phyloP scores from a whole-genome alignment of 2,329 filamentous ascomycete species.

The Cladosporium sp. region DNA sequence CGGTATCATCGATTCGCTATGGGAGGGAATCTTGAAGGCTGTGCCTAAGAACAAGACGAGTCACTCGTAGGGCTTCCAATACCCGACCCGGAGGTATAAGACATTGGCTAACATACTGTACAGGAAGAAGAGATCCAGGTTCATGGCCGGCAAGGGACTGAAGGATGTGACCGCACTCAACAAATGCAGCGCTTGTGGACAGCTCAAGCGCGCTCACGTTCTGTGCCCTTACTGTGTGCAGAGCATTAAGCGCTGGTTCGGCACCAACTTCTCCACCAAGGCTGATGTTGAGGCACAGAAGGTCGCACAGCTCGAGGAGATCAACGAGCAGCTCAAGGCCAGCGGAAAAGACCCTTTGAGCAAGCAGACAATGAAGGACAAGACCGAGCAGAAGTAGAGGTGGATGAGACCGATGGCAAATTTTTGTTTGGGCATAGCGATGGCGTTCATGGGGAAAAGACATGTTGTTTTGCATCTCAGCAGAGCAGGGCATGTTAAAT shows the following conservation, averaged over 20 bases:
- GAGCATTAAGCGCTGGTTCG: slow-evolving; percentile 45
- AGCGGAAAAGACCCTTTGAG: slow-evolving; percentile 21
- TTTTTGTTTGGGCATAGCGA: slow-evolving; percentile 12
- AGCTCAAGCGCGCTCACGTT: slow-evolving; percentile 80
- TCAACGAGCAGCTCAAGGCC: slow-evolving; percentile 22
- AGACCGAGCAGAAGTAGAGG: slow-evolving; percentile 21
- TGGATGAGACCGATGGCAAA: slow-evolving; percentile 10
- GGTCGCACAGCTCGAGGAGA: slow-evolving; percentile 20
- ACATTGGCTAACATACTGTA: slow-evolving; percentile 1
- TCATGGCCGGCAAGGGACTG: slow-evolving; percentile 91
- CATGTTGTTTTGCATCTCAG: slow-evolving; percentile 3
- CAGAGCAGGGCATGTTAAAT: slow-evolving; percentile 2
- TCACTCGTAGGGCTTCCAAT: slow-evolving; percentile 55
- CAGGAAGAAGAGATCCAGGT: slow-evolving; percentile 77
- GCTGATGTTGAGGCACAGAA: slow-evolving; percentile 21
- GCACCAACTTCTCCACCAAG: slow-evolving; percentile 31
- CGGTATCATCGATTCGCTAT: slow-evolving; percentile 71
- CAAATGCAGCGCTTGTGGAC: slow-evolving; percentile 83
- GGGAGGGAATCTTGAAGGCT: slow-evolving; percentile 86
- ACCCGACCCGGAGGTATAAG: not conserved
- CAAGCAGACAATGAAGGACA: slow-evolving; percentile 17
- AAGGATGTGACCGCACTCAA: slow-evolving; percentile 86
- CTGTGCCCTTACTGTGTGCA: slow-evolving; percentile 82
- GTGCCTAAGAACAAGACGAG: slow-evolving; percentile 99
- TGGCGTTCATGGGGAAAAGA: slow-evolving; percentile 4